Evolutionary conservation across 73 alveolate species (phyloP).

Genomic region (Blepharisma stoltei): DNA sequence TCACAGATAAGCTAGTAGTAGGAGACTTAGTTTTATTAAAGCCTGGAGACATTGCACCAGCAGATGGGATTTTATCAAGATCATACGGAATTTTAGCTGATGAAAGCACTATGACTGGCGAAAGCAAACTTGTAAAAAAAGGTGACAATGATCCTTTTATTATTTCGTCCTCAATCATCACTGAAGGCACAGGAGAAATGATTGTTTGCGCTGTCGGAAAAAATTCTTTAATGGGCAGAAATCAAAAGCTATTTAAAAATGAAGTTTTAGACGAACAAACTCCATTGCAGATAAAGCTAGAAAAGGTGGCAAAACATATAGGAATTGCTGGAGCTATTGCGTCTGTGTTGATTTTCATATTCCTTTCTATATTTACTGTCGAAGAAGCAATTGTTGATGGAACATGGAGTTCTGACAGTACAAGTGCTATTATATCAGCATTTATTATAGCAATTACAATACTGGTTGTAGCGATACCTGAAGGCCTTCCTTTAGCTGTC

Average conservation of each 20-base stretch:
- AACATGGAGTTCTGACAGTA: constrained; percentile 54
- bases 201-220: constrained; percentile 52
- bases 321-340: constrained; percentile 80
- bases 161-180: constrained; percentile 64
- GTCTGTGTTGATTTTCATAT: constrained; percentile 71
- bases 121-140: constrained; percentile 75
- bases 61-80: constrained; percentile 77
- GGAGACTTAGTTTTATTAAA: constrained; percentile 84
- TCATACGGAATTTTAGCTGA: constrained; percentile 27
- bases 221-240: constrained; percentile 41
- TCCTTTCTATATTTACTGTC: constrained; percentile 63
- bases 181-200: constrained; percentile 50
- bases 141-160: constrained; percentile 78
- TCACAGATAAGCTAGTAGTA: constrained; percentile 75
- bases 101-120: constrained; percentile 94
- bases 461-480: constrained; percentile 92
- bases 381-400: constrained; percentile 44
- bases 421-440: constrained; percentile 68
- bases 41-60: constrained; percentile 90
- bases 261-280: constrained; percentile 66
- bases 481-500: constrained; percentile 94
- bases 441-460: constrained; percentile 85
- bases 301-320: constrained; percentile 77
- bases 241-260: constrained; percentile 30
- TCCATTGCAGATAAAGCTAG: constrained; percentile 81